These are phyloP conservation scores for Moesziomyces sp. DNA, from an alignment of 1,284 basidiomycete species.

Conservation along the genomic window DNA sequence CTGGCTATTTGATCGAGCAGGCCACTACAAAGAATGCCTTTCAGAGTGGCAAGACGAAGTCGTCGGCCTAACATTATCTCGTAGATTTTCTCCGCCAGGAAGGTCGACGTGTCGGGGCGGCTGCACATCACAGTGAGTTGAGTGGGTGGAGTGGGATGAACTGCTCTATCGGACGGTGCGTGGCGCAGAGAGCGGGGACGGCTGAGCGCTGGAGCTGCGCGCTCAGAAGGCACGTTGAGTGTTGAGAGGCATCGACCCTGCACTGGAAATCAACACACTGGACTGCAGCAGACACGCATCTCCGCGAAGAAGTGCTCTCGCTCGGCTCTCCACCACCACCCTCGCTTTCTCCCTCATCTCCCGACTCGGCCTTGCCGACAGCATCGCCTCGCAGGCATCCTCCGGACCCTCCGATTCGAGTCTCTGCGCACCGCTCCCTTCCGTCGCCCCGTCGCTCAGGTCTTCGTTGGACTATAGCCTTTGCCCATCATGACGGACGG, in stretches of 20 bases:
- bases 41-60: no score
- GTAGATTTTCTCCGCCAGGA: no score
- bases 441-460: no score
- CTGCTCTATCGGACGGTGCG: neutral
- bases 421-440: no score
- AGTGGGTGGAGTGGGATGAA: neutral
- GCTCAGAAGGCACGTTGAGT: no score
- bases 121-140: neutral
- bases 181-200: no score
- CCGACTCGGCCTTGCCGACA: neutral
- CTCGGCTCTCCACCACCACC: neutral
- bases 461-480: neutral
- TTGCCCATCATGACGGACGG: conserved; percentile 52
- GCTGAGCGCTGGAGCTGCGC: no score
- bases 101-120: conserved; percentile 3
- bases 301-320: neutral
- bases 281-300: neutral
- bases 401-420: neutral
- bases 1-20: neutral
- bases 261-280: conserved; percentile 9
- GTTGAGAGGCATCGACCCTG: neutral
- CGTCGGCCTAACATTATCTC: neutral
- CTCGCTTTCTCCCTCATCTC: neutral
- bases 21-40: no score
- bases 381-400: no score